Evolutionary conservation across 257 asterid genomes (phyloP).

Genomic region (Mitragyna speciosa): DNA sequence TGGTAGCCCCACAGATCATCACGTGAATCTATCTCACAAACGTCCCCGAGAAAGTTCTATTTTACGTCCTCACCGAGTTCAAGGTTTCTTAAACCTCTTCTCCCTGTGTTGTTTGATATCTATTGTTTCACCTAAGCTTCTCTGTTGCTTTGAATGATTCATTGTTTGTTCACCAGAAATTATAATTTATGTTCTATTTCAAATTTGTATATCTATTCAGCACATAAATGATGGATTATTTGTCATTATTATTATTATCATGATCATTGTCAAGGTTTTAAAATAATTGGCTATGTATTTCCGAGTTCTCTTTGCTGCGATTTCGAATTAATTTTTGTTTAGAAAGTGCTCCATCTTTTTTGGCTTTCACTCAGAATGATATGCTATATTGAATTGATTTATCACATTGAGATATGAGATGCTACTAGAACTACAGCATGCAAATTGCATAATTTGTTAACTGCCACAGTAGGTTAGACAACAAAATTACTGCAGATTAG

Average conservation of each 20-base stretch:
- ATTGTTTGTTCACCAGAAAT: neutral
- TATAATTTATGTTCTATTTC: neutral
- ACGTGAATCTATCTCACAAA: slow-evolving; percentile 64
- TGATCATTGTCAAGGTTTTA: no score
- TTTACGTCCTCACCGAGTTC: slow-evolving; percentile 36
- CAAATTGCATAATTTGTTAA: neutral
- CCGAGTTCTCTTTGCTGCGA: neutral
- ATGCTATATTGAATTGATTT: neutral
- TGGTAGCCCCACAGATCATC: slow-evolving; percentile 80
- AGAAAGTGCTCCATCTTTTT: neutral
- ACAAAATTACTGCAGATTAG: neutral
- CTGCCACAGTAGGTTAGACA: neutral
- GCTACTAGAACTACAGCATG: neutral
- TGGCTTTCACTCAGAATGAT: neutral
- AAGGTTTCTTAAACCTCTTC: slow-evolving; percentile 13
- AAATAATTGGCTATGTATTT: neutral
- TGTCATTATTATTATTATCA: no score
- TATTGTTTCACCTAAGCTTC: no score
- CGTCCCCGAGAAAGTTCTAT: slow-evolving; percentile 81
- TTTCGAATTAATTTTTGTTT: neutral
- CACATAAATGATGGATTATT: no score
- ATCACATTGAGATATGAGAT: neutral
- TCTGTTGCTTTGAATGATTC: neutral
- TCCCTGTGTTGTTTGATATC: neutral
- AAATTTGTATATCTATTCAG: neutral